Base-by-base conservation (phyloP, 78 protist genomes). In the Protostelium mycophagum region DNA sequence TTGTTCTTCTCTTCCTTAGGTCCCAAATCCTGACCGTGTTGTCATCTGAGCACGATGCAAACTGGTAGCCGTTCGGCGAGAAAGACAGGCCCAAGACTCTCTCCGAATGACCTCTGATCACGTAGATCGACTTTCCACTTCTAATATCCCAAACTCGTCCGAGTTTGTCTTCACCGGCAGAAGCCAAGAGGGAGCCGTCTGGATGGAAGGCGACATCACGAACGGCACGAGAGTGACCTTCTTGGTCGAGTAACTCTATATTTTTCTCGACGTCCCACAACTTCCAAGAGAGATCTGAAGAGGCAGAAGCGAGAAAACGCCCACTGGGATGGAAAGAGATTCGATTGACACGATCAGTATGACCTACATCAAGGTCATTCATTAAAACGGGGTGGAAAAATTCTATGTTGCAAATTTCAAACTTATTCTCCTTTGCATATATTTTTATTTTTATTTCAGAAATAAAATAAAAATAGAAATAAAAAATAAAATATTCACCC, bases 101-200 rank as follows among this genome's bases (percentile, higher is more conserved):
- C 89, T 91, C 89, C 34, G 93, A 88, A 38, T 96, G 98, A 31
- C 98, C 98, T 73, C 88, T 35, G 87, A 95, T 37, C 35, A 88
- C 90, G 85, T 84, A 86, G 29, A 93, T 38, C 0, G 94, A 93
- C 35, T 93, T 92, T 1, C 98, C 98, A 16, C 91, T 86, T 28
- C 98, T 84, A 9, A 96, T 38, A 83, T 96, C 98, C 98, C 98
- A 96, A 28, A 95, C 37, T 1, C 97, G 34, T 0, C 91, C 93
- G 1, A 91, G 0, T 0, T 91, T 86, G 36, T 96, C 98, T 34
- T 87, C 37, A 1, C 94, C 95, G 10, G 91, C 89, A 5, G 95
- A 90, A 37, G 94, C 94, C 0, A 88, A n/a, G n/a, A 96, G 86
- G 38, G 97, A 87, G 36, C 97, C 97, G 38, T 96, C 97, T 0